These are phyloP conservation scores for Dalbergia cochinchinensis DNA, from an alignment of 306 rosid genomes.

Conservation along the genomic window DNA sequence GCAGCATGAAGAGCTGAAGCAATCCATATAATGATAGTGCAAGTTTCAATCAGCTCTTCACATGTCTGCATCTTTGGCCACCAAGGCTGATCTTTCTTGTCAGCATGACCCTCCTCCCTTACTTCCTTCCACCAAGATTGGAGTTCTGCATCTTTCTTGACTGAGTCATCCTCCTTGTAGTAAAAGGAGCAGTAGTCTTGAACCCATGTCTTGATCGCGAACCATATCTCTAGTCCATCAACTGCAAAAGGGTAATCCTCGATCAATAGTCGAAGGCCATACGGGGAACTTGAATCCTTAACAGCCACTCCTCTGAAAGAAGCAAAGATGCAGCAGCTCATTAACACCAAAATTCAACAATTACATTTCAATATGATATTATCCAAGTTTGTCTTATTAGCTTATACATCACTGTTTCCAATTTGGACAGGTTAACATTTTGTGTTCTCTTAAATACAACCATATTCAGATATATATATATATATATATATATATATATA, in stretches of 20 bases:
- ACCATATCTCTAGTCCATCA: slow-evolving; percentile 71
- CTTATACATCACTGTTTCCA: neutral
- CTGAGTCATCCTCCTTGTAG: slow-evolving; percentile 45
- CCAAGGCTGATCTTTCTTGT: slow-evolving; percentile 66
- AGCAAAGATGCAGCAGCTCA: slow-evolving; percentile 36
- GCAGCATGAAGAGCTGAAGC: slow-evolving; percentile 73
- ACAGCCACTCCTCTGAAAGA: slow-evolving; percentile 69
- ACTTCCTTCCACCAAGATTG: slow-evolving; percentile 73
- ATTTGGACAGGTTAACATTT: neutral
- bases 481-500: no score
- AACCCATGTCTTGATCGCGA: slow-evolving; percentile 67
- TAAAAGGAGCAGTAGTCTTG: slow-evolving; percentile 58
- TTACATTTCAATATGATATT: neutral
- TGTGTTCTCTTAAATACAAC: neutral
- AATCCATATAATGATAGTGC: slow-evolving; percentile 62
- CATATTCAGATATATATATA: neutral
- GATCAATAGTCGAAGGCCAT: slow-evolving; percentile 57
- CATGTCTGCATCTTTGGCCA: slow-evolving; percentile 63
- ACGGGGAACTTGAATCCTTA: slow-evolving; percentile 46
- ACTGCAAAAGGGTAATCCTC: slow-evolving; percentile 68
- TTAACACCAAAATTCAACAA: slow-evolving; percentile 1
- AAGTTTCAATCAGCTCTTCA: slow-evolving; percentile 56
- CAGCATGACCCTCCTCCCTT: slow-evolving; percentile 61
- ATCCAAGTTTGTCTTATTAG: neutral
- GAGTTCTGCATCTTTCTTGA: slow-evolving; percentile 53